Base-by-base conservation (phyloP, 768 basidiomycete genomes). In the Tulasnella sp. region DNA sequence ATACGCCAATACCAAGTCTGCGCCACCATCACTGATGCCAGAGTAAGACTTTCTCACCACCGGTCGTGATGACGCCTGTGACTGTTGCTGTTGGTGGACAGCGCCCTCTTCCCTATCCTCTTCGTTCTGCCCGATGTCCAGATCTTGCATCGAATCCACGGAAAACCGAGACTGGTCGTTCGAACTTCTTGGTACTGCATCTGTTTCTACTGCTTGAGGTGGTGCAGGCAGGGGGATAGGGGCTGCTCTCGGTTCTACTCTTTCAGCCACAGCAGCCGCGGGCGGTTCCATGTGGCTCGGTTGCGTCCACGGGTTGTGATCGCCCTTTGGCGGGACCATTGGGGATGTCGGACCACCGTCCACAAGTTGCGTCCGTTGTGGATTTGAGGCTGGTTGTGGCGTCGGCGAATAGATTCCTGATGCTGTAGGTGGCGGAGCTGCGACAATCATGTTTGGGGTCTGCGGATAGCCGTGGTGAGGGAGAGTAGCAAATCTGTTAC, bases 1-100 rank as follows among this genome's bases (percentile, higher is more conserved):
- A 41, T 59, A 59, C 15, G 58, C 58, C 17, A 59, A 27, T 10
- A 59, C 58, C 34, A 59, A 32, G 32, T 49, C 47, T 21, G 44
- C 58, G 1, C 50, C 58, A 2, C 27, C 34, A 3, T 59, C 58
- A n/a, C 49, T 51, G 13, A 59, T 29, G 17, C 47, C 49, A 8
- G 58, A 59, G 15, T 26, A 27, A 2, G 58, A 49, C 7, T 47
- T 21, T 44, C 55, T 34, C 2, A 44, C 45, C 7, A 10, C 8
- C n/a, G 26, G 19, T 21, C 26, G 45, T 10, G 45, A 27, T 48
- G 45, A 5, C 19, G 19, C n/a, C 23, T 34, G 29, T 1, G 41
- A 13, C 13, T 43, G 34, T 7, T 24, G 55, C 17, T 32, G 27
- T 3, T 38, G 23, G 23, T 9, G 30, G 10, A 32, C 26, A n/a